Evolutionary conservation across 2,329 filamentous ascomycete species (phyloP).

Genomic region (Penicillium occitanis): DNA sequence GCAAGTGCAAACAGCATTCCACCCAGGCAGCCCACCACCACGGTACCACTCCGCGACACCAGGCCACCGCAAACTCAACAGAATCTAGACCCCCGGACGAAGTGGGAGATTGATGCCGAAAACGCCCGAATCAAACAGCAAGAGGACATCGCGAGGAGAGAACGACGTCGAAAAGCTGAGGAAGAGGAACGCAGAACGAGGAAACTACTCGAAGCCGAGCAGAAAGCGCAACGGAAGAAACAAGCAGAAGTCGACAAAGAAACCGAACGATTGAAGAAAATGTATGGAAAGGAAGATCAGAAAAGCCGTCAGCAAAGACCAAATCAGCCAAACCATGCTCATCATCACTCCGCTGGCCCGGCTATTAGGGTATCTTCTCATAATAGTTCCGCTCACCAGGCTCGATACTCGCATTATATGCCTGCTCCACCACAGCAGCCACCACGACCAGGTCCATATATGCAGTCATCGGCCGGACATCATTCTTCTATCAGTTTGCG

Average conservation of each 20-base stretch:
- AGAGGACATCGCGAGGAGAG: conserved; percentile 45
- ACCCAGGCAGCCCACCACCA: conserved; percentile 29
- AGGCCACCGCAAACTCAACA: conserved; percentile 30
- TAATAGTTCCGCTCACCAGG: conserved; percentile 11
- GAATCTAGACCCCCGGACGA: conserved; percentile 49
- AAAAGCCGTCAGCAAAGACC: conserved; percentile 27
- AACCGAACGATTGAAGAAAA: conserved; percentile 66
- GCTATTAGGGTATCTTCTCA: conserved; percentile 13
- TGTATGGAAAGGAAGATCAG: conserved; percentile 54
- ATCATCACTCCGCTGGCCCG: conserved; percentile 13
- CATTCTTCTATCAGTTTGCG: conserved; percentile 19
- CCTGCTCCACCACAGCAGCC: conserved; percentile 26
- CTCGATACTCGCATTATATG: conserved; percentile 21
- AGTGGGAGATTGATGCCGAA: conserved; percentile 55
- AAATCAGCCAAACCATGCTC: conserved; percentile 22
- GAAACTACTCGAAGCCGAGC: conserved; percentile 54
- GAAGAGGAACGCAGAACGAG: conserved; percentile 55
- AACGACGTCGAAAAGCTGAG: conserved; percentile 48
- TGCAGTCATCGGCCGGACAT: conserved; percentile 10
- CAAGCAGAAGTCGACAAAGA: conserved; percentile 69
- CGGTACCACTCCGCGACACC: conserved; percentile 25
- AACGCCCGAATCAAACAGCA: conserved; percentile 46
- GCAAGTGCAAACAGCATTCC: background rate
- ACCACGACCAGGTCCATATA: conserved; percentile 12
- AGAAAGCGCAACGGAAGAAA: conserved; percentile 52